Evolutionary conservation across 2,329 filamentous ascomycete genomes (phyloP), one percentile per base, ranked within the genome.

Genomic region (Elsinoe perseae): DNA sequence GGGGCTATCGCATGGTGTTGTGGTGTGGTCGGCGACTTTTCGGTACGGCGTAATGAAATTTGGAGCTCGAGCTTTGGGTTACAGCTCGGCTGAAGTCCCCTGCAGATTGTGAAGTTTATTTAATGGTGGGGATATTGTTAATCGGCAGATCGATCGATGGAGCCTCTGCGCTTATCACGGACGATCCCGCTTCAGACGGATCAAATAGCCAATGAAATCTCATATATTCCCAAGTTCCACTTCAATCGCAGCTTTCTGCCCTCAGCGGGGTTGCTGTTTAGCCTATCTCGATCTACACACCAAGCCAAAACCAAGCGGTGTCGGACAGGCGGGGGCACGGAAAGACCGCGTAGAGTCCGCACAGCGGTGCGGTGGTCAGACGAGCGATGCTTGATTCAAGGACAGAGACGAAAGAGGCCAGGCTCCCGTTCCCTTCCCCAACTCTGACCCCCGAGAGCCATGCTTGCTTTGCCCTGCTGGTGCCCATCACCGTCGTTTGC

Each of bases 41-140:
- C 54, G 56, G 50, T 54, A 38, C 44, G 21, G 58, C 61, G 54
- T 59, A 14, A 25, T 50, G 54, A 32, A 52, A 23, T 44, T 53
- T 23, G 32, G 21, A 42, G 56, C 56, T 50, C 36, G 27, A 34
- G 40, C 27, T 46, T 40, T 30, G 27, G 40, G 58, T 32, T 23
- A 48, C 50, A 21, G 59, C 28, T 50, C 42, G 28, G 48, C 48
- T 36, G 32, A 38, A 12, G 16, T 21, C 23, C 4, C 25, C 2
- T 14, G 38, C 32, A 36, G 21, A 43, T 8, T 10, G 6, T 9
- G 4, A 43, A 8, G 16, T 6, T 20, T 20, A 23, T 4, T 43
- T 43, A 18, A 2, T 20, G 25, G 21, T 8, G 12, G 14, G 16
- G 21, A 25, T 16, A 18, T 10, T 50, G 44, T 25, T 32, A 30